Evolutionary conservation across 495 filamentous ascomycete species (phyloP), one percentile per base, ranked within the genome.

Genomic region (Neurospora sublineolata): DNA sequence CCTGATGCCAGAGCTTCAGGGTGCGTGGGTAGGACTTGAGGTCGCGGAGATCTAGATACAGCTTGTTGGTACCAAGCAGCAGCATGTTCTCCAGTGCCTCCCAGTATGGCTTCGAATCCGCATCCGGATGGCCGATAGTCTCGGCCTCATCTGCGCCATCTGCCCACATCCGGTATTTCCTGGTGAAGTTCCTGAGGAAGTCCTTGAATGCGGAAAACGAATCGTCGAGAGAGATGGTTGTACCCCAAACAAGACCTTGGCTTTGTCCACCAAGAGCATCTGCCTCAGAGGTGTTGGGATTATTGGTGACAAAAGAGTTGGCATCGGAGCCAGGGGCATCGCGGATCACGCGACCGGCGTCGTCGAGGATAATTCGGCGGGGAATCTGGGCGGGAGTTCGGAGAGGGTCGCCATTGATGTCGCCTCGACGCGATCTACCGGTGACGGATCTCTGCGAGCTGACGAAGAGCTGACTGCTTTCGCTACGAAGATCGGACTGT

Each of bases 1-100:
- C 84, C 78, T 98, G 96, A 79, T 97, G 93, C 92, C 94, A 99
- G 69, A 99, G 84, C 80, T 97, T 97, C 73, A 90, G 82, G 0
- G 95, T 97, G 10, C 93, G 88, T 3, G 96, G 96, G 81, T 97
- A 99, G 33, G 93, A 86, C 79, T 94, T 97, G 73, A 99, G 87
- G 76, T 98, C 97, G 71, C 87, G 88, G 68, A 91, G 88, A 80
- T 99, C 93, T 10, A 99, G 83, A 77, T 97, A 97, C 68, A 98
- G 85, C 73, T 90, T 89, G 58, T 87, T 91, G 58, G 92, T 86
- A 67, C 94, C 94, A 0, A 97, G 87, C 64, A 91, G 86, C 41
- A 93, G 87, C 94, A 99, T 97, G 69, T 91, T 91, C 79, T 94
- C 90, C 82, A 98, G 84, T 83, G 94, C 91, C 44, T 91, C 88